phyloP scores from a whole-genome alignment of 345 rosid species.

The Litchi chinensis region DNA sequence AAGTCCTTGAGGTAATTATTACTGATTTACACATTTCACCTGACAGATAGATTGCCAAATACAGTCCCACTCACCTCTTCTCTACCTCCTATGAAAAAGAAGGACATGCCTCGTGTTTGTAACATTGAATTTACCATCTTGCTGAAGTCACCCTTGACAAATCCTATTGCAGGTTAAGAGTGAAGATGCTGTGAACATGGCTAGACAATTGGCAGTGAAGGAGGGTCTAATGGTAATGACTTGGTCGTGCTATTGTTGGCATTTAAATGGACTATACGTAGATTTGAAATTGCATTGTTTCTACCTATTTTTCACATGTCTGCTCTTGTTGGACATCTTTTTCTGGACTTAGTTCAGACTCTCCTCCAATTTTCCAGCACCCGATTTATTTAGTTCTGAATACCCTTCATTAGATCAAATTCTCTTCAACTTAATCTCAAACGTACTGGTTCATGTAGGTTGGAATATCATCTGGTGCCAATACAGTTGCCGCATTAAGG shows the following conservation, averaged over 20 bases:
- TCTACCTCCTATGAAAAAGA: not conserved
- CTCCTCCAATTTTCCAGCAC: too few relatives aligned
- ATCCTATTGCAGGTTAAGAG: constrained; percentile 65
- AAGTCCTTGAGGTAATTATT: constrained; percentile 71
- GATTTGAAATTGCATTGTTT: not conserved
- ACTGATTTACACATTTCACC: not conserved
- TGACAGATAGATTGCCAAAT: not conserved
- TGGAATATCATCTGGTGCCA: constrained; percentile 96
- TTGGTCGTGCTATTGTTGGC: not conserved
- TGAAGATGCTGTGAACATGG: constrained; percentile 93
- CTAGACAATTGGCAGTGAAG: constrained; percentile 86
- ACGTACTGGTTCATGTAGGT: constrained; percentile 48
- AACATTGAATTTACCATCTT: constrained; percentile 4
- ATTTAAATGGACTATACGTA: not conserved
- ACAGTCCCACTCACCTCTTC: not conserved
- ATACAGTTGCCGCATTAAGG: constrained; percentile 81
- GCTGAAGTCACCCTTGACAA: constrained; percentile 8
- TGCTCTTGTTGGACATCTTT: not conserved
- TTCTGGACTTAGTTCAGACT: not conserved
- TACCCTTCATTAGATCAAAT: not conserved
- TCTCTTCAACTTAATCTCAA: not conserved
- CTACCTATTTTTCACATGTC: not conserved
- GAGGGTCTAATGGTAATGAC: constrained; percentile 91
- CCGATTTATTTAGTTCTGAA: not conserved
- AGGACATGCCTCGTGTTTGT: not conserved